Evolutionary conservation across 129 eudicot genomes (phyloP).

Genomic region (Scalesia atractyloides): DNA sequence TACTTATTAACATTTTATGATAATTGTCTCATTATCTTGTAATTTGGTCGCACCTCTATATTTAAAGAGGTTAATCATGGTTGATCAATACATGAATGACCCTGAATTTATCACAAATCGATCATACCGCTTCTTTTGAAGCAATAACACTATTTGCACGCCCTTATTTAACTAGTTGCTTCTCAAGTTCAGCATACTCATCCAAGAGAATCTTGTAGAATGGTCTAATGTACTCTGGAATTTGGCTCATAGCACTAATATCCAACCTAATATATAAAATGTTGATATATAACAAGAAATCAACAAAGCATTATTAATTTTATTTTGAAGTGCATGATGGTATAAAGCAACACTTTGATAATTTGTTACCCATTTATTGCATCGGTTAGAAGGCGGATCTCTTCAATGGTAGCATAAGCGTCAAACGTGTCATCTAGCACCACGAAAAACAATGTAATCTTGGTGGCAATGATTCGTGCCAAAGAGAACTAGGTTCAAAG

Average conservation of each 20-base stretch:
- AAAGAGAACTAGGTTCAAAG: conserved; percentile 38
- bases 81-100: too few species aligned
- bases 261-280: conserved; percentile 34
- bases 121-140: conserved; percentile 31
- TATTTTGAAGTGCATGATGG: neutral
- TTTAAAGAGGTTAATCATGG: too few species aligned
- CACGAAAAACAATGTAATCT: conserved; percentile 28
- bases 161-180: conserved; percentile 29
- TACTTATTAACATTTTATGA: too few species aligned
- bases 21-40: too few species aligned
- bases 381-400: conserved; percentile 29
- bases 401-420: conserved; percentile 38
- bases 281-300: neutral
- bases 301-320: neutral
- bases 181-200: conserved; percentile 32
- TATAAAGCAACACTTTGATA: neutral
- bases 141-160: conserved; percentile 18
- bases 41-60: too few species aligned
- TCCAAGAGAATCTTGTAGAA: conserved; percentile 26
- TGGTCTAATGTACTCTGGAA: conserved; percentile 35
- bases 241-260: conserved; percentile 22
- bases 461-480: conserved; percentile 35
- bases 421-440: conserved; percentile 44
- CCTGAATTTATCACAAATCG: too few species aligned
- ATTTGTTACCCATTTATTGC: conserved; percentile 33